phyloP scores from a whole-genome alignment of 2,329 filamentous ascomycete genomes.

The Alternaria rosae region DNA sequence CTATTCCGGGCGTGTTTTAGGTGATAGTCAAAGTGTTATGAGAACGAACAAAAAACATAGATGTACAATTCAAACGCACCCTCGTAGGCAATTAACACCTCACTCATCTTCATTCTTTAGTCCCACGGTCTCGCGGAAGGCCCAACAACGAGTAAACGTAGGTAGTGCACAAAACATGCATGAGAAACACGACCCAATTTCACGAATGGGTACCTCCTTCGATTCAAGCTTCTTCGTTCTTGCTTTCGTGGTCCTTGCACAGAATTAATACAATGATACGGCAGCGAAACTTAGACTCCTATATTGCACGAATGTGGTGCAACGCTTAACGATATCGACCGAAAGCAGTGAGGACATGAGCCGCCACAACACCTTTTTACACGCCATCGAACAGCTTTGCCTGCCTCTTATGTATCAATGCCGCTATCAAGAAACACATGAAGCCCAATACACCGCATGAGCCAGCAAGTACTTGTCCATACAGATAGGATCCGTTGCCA shows the following conservation, averaged over 20 bases:
- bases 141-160: background rate
- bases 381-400: background rate
- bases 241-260: background rate
- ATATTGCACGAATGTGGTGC: background rate
- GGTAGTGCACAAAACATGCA: background rate
- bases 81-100: too few relatives aligned
- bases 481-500: conserved; percentile 49
- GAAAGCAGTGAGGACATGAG: background rate
- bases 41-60: background rate
- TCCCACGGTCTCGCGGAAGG: background rate
- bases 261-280: background rate
- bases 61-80: background rate
- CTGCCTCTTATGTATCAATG: conserved; percentile 17
- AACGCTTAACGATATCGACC: background rate
- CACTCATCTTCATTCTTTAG: too few relatives aligned
- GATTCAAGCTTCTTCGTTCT: background rate
- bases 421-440: conserved; percentile 16
- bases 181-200: background rate
- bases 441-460: conserved; percentile 22
- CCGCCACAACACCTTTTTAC: background rate
- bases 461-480: conserved; percentile 55
- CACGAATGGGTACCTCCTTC: background rate
- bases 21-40: background rate
- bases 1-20: conserved; percentile 11
- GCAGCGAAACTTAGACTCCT: background rate